Evolutionary conservation across 2,329 filamentous ascomycete genomes (phyloP).

Genomic region (Ophiostoma sp.): DNA sequence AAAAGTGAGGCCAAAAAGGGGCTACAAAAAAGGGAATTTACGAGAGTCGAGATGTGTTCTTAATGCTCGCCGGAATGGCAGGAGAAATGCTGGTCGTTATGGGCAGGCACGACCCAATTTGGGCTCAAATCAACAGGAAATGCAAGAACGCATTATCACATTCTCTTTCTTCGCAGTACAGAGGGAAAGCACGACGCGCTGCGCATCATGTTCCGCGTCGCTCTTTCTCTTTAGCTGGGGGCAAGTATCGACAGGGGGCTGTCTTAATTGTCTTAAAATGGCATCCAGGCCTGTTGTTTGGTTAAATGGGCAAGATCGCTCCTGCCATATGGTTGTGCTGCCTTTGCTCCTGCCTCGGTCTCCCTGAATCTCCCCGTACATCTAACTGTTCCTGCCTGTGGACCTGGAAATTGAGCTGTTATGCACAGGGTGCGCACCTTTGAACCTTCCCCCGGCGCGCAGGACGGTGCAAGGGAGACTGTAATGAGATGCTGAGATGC

Average conservation of each 20-base stretch:
- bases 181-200: constrained; percentile 7
- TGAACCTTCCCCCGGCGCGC: background rate
- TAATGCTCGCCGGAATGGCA: background rate
- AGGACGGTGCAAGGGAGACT: background rate
- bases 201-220: background rate
- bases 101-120: background rate
- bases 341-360: constrained; percentile 6
- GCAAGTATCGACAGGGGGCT: constrained; percentile 8
- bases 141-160: background rate
- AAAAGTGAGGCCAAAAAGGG: constrained; percentile 4
- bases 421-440: background rate
- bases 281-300: background rate
- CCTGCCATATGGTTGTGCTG: background rate
- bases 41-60: background rate
- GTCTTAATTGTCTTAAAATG: background rate
- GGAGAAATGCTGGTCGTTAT: background rate
- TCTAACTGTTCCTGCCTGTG: background rate
- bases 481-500: background rate
- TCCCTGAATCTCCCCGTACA: background rate
- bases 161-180: background rate
- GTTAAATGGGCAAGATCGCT: constrained; percentile 3
- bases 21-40: background rate
- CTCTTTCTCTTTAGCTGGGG: background rate
- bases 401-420: constrained; percentile 9
- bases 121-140: constrained; percentile 9